A percentile compares a stretch with the other conserved stretches of the same genome.
Evolutionary conservation across 257 asterid genomes (phyloP).

Genomic region (Linaria vulgaris): DNA sequence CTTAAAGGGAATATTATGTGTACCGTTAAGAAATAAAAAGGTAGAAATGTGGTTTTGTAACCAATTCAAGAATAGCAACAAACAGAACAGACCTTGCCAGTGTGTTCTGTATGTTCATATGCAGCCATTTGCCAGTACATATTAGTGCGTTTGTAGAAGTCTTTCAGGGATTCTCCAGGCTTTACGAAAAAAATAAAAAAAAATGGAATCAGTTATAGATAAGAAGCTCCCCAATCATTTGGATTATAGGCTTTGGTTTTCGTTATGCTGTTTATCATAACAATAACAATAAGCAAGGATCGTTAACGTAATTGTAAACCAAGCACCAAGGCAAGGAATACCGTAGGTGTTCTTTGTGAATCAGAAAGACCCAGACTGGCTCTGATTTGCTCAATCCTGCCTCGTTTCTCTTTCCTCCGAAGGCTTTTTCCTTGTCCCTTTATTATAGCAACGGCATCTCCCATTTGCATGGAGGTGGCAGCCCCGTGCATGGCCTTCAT

Average conservation of each 20-base stretch:
- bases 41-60: not conserved
- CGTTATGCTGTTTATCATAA: too few relatives aligned
- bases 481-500: constrained; percentile 49
- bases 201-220: constrained; percentile 18
- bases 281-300: too few relatives aligned
- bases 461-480: constrained; percentile 53
- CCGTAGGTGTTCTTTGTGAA: constrained; percentile 93
- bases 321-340: constrained; percentile 27
- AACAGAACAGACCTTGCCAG: constrained; percentile 79
- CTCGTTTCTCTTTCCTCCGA: constrained; percentile 87
- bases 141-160: constrained; percentile 89
- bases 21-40: not conserved
- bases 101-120: constrained; percentile 93
- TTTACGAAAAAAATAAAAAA: constrained; percentile 27
- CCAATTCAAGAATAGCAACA: not conserved
- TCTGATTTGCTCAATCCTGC: constrained; percentile 91
- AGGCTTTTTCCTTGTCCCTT: constrained; percentile 81
- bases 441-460: constrained; percentile 87
- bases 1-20: not conserved
- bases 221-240: not conserved
- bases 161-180: constrained; percentile 94
- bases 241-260: too few relatives aligned
- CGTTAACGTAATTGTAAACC: not conserved
- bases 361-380: constrained; percentile 98
- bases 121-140: constrained; percentile 99